A percentile compares a stretch with the other conserved stretches of the same genome.
Conservation (phyloP, 1,284 basidiomycete species). For the Sparassis latifolia region DNA sequence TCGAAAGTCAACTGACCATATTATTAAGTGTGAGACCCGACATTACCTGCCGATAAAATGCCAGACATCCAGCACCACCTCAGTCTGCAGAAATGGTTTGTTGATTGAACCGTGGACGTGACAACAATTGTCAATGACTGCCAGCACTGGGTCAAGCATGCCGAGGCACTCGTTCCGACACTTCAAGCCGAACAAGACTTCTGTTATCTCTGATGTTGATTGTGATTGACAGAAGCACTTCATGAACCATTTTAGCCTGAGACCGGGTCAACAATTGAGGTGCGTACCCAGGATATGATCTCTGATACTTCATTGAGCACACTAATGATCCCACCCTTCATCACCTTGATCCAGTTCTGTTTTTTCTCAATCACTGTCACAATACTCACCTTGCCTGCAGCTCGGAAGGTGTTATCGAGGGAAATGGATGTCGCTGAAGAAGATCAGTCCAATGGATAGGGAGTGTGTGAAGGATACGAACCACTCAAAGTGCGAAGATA, state of each 20-base stretch:
- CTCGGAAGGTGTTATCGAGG: constrained; percentile 25
- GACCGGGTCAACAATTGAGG: constrained; percentile 14
- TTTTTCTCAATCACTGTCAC: not conserved
- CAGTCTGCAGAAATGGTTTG: constrained; percentile 5
- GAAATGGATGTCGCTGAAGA: not conserved
- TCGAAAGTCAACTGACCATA: constrained; percentile 4
- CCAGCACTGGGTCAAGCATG: constrained; percentile 11
- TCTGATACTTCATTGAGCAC: constrained; percentile 17
- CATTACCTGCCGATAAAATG: constrained; percentile 4
- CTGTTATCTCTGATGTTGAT: not conserved
- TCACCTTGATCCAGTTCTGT: not conserved
- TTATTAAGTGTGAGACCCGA: not conserved
- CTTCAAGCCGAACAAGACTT: not conserved
- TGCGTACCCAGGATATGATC: constrained; percentile 4
- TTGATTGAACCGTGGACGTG: constrained; percentile 11
- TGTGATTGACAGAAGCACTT: not conserved
- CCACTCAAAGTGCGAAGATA: constrained; percentile 10
- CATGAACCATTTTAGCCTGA: not conserved
- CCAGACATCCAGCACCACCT: constrained; percentile 11
- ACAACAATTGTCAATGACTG: constrained; percentile 21
- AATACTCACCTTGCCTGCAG: constrained; percentile 28
- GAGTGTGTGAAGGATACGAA: constrained; percentile 2
- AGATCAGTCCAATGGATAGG: not conserved
- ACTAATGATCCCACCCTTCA: constrained; percentile 12
- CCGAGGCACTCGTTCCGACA: constrained; percentile 8